These are phyloP conservation scores for Eucalyptus brandiana DNA, from an alignment of 345 rosid species.

Conservation along the genomic window DNA sequence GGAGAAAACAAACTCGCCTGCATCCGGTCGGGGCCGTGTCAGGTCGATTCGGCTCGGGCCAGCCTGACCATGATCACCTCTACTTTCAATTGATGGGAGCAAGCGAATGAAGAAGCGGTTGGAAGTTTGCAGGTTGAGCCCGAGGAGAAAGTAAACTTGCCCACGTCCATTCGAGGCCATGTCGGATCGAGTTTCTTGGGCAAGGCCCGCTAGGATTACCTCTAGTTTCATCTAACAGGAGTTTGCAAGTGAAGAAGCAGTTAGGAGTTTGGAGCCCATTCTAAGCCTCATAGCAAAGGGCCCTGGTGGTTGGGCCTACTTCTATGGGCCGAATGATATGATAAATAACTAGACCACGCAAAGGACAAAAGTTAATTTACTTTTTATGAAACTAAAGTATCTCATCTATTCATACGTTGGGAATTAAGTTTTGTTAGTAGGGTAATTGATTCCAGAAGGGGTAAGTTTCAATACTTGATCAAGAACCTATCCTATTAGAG, in stretches of 20 bases:
- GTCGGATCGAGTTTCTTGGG: background rate
- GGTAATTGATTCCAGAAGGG: accelerated
- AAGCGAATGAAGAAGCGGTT: too few relatives aligned
- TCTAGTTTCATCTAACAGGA: accelerated
- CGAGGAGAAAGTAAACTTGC: background rate
- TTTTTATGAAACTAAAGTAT: background rate
- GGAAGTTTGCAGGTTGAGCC: background rate
- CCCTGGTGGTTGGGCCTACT: background rate
- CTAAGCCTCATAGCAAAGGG: background rate
- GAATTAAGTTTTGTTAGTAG: background rate
- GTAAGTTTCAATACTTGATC: background rate
- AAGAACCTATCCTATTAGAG: accelerated
- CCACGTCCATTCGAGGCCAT: background rate
- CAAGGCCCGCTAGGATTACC: background rate
- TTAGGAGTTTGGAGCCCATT: background rate
- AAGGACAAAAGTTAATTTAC: background rate
- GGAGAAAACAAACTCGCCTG: too few relatives aligned
- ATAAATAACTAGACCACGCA: accelerated
- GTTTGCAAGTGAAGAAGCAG: background rate
- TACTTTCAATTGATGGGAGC: too few relatives aligned
- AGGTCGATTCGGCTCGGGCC: too few relatives aligned
- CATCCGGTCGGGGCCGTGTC: too few relatives aligned
- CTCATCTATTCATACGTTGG: background rate
- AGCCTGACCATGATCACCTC: too few relatives aligned
- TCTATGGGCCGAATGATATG: background rate